A percentile compares a stretch with the other conserved stretches of the same genome.
Conservation (phyloP, 2,329 filamentous ascomycete genomes). For the Phyllosticta capitalensis region DNA sequence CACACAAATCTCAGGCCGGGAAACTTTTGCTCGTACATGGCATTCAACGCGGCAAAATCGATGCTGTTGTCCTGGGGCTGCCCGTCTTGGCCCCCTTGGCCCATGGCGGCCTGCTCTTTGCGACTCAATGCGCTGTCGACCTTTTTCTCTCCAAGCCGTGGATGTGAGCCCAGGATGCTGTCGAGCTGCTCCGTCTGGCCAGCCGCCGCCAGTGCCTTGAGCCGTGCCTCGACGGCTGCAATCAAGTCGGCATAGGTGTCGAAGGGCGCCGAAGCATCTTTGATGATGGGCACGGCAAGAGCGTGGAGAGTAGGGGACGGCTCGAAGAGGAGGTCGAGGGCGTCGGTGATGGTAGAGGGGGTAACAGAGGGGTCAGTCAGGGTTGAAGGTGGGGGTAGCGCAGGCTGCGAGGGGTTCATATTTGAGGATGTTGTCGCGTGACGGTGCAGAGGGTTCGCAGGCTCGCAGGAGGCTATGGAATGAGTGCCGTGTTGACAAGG, state of each 20-base stretch:
- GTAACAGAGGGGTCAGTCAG: conserved; percentile 47
- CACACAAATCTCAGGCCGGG: conserved; percentile 76
- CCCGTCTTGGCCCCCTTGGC: conserved; percentile 34
- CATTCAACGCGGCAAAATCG: conserved; percentile 46
- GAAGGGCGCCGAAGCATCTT: conserved; percentile 42
- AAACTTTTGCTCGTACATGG: conserved; percentile 69
- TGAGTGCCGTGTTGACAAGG: too few relatives aligned
- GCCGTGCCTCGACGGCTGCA: conserved; percentile 51
- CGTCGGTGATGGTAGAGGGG: conserved; percentile 42
- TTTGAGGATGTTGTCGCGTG: not conserved
- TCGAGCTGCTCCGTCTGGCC: conserved; percentile 52
- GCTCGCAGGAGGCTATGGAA: too few relatives aligned
- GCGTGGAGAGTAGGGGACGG: conserved; percentile 65
- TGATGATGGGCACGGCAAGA: conserved; percentile 60
- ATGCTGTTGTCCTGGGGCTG: conserved; percentile 29
- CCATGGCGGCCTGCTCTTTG: conserved; percentile 71
- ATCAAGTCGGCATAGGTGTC: conserved; percentile 62
- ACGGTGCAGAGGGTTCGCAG: too few relatives aligned
- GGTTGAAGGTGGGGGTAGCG: not conserved
- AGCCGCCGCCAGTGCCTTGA: conserved; percentile 36
- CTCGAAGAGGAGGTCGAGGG: conserved; percentile 78
- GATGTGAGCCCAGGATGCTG: conserved; percentile 69
- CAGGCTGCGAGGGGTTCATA: not conserved
- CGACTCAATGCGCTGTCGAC: conserved; percentile 72
- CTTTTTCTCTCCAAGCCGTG: conserved; percentile 70